These are phyloP conservation scores for Emergomyces pasteurianus DNA, from an alignment of 2,329 filamentous ascomycete genomes.

Conservation along the genomic window DNA sequence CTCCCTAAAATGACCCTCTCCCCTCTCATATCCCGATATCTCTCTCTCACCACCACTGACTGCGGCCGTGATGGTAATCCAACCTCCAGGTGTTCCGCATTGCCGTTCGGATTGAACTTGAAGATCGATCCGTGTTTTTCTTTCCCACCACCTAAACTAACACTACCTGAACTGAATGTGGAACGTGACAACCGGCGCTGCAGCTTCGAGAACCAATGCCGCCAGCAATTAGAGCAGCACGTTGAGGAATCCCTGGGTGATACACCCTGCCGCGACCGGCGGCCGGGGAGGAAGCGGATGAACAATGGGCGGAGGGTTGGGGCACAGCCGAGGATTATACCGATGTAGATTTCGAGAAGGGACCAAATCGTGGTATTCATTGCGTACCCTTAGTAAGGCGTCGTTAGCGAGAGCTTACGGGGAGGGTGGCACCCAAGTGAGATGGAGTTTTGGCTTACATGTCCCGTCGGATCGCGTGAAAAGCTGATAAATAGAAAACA, in stretches of 20 bases:
- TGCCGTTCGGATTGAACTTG: not conserved
- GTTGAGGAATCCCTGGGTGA: not conserved
- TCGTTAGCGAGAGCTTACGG: not conserved
- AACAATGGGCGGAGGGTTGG: slow-evolving; percentile 20
- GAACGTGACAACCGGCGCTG: not conserved
- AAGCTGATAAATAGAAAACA: slow-evolving; percentile 14
- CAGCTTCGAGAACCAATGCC: not conserved
- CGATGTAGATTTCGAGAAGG: slow-evolving; percentile 19
- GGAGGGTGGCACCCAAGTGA: not conserved
- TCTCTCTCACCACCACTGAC: not conserved
- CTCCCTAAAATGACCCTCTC: not conserved
- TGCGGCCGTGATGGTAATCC: not conserved
- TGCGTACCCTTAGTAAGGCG: slow-evolving; percentile 12
- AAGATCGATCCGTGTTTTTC: not conserved
- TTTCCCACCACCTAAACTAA: not conserved
- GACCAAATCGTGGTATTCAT: slow-evolving; percentile 18
- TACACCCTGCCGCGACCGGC: not conserved
- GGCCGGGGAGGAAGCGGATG: slow-evolving; percentile 16
- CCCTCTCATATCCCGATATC: not conserved
- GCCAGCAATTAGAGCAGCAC: not conserved
- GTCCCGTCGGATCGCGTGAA: not conserved
- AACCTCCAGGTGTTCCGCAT: not conserved
- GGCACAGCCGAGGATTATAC: slow-evolving; percentile 19
- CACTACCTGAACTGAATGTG: not conserved
- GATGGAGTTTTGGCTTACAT: not conserved